These are phyloP conservation scores for Thelephora ganbajun DNA, from an alignment of 768 basidiomycete species.

Conservation along the genomic window DNA sequence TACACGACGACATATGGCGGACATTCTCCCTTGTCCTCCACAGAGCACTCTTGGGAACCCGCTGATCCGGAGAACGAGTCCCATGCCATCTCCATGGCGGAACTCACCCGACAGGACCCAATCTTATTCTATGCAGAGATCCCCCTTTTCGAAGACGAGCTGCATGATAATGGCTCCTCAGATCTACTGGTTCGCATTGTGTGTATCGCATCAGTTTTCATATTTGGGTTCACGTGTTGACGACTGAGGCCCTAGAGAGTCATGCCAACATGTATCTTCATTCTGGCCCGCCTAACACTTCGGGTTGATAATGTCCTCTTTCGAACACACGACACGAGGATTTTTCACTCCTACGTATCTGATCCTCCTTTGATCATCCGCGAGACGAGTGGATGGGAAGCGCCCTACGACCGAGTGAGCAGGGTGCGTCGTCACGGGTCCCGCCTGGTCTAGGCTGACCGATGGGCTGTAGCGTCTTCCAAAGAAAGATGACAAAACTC, in stretches of 20 bases:
- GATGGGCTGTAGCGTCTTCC: constrained; percentile 39
- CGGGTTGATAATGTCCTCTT: constrained; percentile 94
- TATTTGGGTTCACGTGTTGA: not conserved
- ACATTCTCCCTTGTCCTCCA: constrained; percentile 19
- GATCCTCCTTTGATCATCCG: constrained; percentile 51
- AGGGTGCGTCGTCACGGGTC: constrained; percentile 29
- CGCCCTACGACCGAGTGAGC: constrained; percentile 70
- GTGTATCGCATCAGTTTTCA: constrained; percentile 20
- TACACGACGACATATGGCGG: constrained; percentile 86
- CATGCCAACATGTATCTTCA: constrained; percentile 91
- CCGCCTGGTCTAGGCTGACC: not conserved
- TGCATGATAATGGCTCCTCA: constrained; percentile 93
- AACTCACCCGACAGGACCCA: constrained; percentile 82
- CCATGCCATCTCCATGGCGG: constrained; percentile 69
- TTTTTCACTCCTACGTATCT: constrained; percentile 74
- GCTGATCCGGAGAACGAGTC: constrained; percentile 41
- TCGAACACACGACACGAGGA: constrained; percentile 74
- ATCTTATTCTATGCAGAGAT: constrained; percentile 98
- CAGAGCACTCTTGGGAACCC: constrained; percentile 28
- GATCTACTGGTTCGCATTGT: constrained; percentile 78
- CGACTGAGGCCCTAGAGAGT: constrained; percentile 49
- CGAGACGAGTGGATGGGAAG: constrained; percentile 85
- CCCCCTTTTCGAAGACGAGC: constrained; percentile 88
- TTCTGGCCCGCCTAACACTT: constrained; percentile 82
- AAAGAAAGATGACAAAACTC: constrained; percentile 67